Evolutionary conservation across 345 rosid genomes (phyloP), one percentile per base, ranked within the genome.

Genomic region (Corymbia maculata): DNA sequence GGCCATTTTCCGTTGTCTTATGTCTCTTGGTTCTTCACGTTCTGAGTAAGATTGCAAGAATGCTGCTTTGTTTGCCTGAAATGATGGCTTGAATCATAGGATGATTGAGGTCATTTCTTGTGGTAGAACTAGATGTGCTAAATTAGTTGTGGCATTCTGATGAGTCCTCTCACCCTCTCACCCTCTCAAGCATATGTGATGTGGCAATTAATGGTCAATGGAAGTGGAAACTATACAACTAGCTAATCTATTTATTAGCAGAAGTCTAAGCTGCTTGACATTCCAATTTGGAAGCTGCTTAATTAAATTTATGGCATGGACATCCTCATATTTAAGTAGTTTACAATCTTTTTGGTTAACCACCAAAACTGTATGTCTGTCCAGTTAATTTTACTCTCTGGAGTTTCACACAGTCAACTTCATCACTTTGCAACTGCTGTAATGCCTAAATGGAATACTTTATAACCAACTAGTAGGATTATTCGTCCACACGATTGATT

Each of bases 21-120:
- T 96, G 98, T 96, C 99, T 88, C 95, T 96, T 86, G 98, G 97
- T 87, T 92, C 96, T 30, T 93, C 95, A 61, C 91, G 99, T 90
- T 92, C 96, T 55, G 99, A 97, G 99, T 98, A 95, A 91, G 87
- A 52, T 52, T 85, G 64, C 36, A 28, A 52, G 64, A 57, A 52
- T 52, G 51, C 52, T 32, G 15, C 86, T 85, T 36, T 32, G 10
- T n/a, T 59, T n/a, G n/a, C 14, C n/a, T 53, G 45, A 85, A 85
- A 24, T 0, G 87, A 52, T 52, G 28, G 49, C 57, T 53, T 26
- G 45, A 85, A 49, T 44, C 44, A 85, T 55, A 85, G 52, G 86
- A n/a, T n/a, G 68, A 42, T 52, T 16, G 52, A 85, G 28, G 44
- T 52, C 45, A 36, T 85, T 32, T 36, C 87, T 53, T 4, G 21